Base-by-base conservation (phyloP, 1,284 basidiomycete species). In the Boletellus deceptivus region DNA sequence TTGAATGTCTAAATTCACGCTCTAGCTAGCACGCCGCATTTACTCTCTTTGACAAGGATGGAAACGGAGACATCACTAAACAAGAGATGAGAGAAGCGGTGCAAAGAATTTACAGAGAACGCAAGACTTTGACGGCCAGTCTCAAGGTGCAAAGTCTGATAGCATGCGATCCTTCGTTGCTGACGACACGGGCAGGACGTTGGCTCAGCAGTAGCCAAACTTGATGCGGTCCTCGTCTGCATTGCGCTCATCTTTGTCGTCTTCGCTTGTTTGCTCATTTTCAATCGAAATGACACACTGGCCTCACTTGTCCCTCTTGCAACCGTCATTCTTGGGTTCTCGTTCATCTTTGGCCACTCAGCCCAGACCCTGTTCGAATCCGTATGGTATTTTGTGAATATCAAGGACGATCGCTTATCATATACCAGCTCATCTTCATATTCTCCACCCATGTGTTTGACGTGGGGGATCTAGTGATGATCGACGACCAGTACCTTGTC, bases 61-160 rank as follows among this genome's bases (percentile, higher is more conserved):
- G 78, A 14, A 93, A 93, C 60, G 91, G 89, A 9, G 89, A 92
- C 60, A 89, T 93, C 50, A 79, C 76, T 16, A 90, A 84, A 66
- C 76, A 74, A 31, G 90, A 93, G 71, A 93, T 93, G 89, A 80
- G 90, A 39, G 86, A 90, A 62, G 88, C 86, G 1, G 90, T 93
- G 3, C 85, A 90, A 59, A 74, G 88, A 29, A 91, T 93, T 46
- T 93, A 92, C 63, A 75, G 80, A 46, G 90, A 93, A 67, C 78
- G 89, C 18, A 89, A 89, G 60, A 76, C 86, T 3, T 71, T 93
- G 33, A 81, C 80, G 2, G 77, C 86, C 16, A 82, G 84, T 60
- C 72, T 91, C 43, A 89, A 89, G 75, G 85, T 83, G 20, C 56
- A 58, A 49, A 48, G 17, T 34, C 20, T 2, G 18, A 45, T 34